Percentiles rank a stretch among this genome's conserved stretches.
Evolutionary conservation across 1,139 yeast genomes (phyloP).

Genomic region (Taphrina confusa): DNA sequence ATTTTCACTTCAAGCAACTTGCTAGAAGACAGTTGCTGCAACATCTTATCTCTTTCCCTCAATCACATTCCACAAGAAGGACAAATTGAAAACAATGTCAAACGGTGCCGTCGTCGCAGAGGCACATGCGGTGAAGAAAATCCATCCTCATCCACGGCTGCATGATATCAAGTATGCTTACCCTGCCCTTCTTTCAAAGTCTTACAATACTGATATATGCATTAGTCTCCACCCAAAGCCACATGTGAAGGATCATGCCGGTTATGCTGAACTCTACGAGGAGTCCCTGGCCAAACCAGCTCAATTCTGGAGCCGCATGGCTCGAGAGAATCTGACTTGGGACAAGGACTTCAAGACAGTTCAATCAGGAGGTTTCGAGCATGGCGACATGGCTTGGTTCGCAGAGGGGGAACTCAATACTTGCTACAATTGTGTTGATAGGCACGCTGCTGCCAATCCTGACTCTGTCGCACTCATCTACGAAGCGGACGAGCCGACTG

Average conservation of each 20-base stretch:
- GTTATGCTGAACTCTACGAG: constrained; percentile 71
- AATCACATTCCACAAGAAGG: too few species aligned
- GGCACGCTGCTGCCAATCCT: constrained; percentile 87
- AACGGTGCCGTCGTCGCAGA: constrained; percentile 64
- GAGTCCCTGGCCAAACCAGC: constrained; percentile 82
- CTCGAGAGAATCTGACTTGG: constrained; percentile 79
- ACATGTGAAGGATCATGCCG: constrained; percentile 55
- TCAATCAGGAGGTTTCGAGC: constrained; percentile 63
- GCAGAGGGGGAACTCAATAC: constrained; percentile 92
- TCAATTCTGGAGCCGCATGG: constrained; percentile 78
- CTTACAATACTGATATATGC: constrained; percentile 56
- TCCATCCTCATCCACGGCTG: constrained; percentile 64
- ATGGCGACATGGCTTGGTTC: constrained; percentile 92
- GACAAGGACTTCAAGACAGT: constrained; percentile 77
- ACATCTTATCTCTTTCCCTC: too few species aligned
- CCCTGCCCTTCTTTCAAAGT: neutral
- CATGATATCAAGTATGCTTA: constrained; percentile 66
- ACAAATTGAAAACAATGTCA: neutral
- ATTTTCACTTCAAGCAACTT: too few species aligned
- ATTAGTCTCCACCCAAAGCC: constrained; percentile 47
- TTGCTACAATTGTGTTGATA: constrained; percentile 91
- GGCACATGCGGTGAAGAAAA: constrained; percentile 62
- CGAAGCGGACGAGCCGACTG: constrained; percentile 91
- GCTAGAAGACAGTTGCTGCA: too few species aligned
- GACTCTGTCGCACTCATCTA: constrained; percentile 81